Evolutionary conservation across 805 yeast species (phyloP), one percentile per base, ranked within the genome.

Genomic region (Metschnikowia sp.): DNA sequence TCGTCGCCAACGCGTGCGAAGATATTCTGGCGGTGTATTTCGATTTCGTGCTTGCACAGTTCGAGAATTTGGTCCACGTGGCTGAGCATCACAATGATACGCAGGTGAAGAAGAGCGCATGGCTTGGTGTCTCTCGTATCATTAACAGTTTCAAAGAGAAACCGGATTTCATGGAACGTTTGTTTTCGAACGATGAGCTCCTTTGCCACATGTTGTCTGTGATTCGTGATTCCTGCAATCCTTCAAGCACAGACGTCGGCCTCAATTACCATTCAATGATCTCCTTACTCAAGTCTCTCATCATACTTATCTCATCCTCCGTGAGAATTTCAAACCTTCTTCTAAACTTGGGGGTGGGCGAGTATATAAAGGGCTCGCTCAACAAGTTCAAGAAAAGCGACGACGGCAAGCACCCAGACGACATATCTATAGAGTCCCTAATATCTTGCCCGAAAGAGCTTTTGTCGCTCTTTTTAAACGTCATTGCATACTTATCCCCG

Each of bases 401-500:
- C 12, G 53, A 44, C 4, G 28, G 45, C 28, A 8, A 42, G 41
- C 30, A 30, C 4, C 11, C 37, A 8, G 56, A 40, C 3, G 38
- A 39, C 2, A 61, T 80, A 1, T 70, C 88, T 5, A 78, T 84
- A 39, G 96, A 87, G 57, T 79, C 88, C 0, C 64, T 89, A 35
- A 84, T 88, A 81, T 79, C 83, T 45, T 78, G 83, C 2, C 90
- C 92, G 0, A 84, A 82, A 54, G 85, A 82, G n/a, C 60, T 86
- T 29, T 63, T 86, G 15, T 54, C 77, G 1, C 70, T 79, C 11
- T 70, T 84, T 15, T 64, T 88, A 15, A 74, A 77, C 36, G 68
- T 88, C 41, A 66, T 86, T 6, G 76, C 80, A 2, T 70, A 77
- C 31, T 52, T 87, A 2, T 63, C 88, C 15, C 96, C 96, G 0